These are phyloP conservation scores for Tulasnella sp. DNA, from an alignment of 768 basidiomycete genomes.

Conservation along the genomic window DNA sequence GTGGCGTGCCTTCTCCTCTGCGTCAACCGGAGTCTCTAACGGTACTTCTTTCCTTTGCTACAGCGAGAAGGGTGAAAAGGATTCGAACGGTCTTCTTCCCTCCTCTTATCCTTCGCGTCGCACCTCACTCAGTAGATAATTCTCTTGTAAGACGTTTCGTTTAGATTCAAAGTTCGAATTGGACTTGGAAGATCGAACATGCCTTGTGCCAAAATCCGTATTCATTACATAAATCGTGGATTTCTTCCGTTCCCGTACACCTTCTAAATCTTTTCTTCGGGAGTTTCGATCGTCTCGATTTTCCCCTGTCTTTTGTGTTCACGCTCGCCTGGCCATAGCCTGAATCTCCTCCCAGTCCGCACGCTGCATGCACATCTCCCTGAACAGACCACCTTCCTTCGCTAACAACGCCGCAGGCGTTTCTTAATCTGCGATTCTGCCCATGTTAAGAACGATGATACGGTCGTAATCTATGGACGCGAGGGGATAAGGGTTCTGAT, in stretches of 20 bases:
- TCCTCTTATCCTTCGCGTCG: not conserved
- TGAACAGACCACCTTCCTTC: slow-evolving; percentile 62
- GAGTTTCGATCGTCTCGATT: too few relatives aligned
- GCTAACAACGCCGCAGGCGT: slow-evolving; percentile 60
- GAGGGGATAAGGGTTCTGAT: not conserved
- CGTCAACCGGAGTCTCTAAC: not conserved
- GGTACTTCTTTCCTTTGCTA: not conserved
- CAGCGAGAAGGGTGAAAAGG: slow-evolving; percentile 1
- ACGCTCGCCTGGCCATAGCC: not conserved
- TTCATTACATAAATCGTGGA: too few relatives aligned
- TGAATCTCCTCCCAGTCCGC: slow-evolving; percentile 39
- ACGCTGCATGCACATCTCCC: slow-evolving; percentile 68
- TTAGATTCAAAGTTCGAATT: too few relatives aligned
- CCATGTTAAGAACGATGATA: slow-evolving; percentile 65
- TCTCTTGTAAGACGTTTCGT: not conserved
- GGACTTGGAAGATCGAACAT: too few relatives aligned
- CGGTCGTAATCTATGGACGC: slow-evolving; percentile 61
- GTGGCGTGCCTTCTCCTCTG: not conserved
- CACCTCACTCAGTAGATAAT: not conserved
- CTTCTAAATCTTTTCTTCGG: too few relatives aligned
- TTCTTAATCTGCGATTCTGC: slow-evolving; percentile 74
- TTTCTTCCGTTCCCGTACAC: too few relatives aligned
- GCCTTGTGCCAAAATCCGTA: too few relatives aligned
- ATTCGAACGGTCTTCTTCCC: not conserved
- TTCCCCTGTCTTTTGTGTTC: too few relatives aligned